phyloP scores from a whole-genome alignment of 192 early-diverging fungal species.

The Gorgonomyces haynaldii region DNA sequence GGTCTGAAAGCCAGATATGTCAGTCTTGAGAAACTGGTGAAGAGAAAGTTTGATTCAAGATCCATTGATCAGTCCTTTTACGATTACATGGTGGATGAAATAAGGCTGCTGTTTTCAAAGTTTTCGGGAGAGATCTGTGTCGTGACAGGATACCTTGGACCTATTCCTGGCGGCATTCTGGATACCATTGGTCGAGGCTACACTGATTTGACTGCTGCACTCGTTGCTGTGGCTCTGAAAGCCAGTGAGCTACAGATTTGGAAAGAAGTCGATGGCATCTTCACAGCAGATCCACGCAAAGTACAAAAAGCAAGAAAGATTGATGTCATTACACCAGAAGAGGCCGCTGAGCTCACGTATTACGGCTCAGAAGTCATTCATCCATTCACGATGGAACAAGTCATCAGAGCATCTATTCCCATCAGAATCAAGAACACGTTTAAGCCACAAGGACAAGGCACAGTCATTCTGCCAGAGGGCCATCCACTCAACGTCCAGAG shows the following conservation, averaged over 20 bases:
- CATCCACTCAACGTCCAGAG: background rate
- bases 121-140: constrained; percentile 66
- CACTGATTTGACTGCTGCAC: constrained; percentile 92
- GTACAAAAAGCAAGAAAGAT: constrained; percentile 75
- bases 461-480: constrained; percentile 82
- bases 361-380: constrained; percentile 89
- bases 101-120: constrained; percentile 40
- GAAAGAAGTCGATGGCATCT: constrained; percentile 99
- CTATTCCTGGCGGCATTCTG: constrained; percentile 86
- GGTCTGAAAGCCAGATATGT: constrained; percentile 77
- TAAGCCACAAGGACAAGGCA: constrained; percentile 83
- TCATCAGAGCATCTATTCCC: constrained; percentile 89
- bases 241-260: constrained; percentile 95
- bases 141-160: constrained; percentile 96
- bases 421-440: constrained; percentile 99
- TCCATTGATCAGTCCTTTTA: constrained; percentile 91
- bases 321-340: constrained; percentile 90
- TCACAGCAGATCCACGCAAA: constrained; percentile 97
- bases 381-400: constrained; percentile 99
- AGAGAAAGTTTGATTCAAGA: constrained; percentile 64
- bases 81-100: constrained; percentile 67
- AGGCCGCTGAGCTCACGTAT: constrained; percentile 96
- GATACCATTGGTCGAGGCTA: constrained; percentile 92
- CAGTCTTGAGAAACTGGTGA: constrained; percentile 76
- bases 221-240: constrained; percentile 77